These are phyloP conservation scores for Scedosporium apiospermum DNA, from an alignment of 2,329 filamentous ascomycete genomes.

Conservation along the genomic window DNA sequence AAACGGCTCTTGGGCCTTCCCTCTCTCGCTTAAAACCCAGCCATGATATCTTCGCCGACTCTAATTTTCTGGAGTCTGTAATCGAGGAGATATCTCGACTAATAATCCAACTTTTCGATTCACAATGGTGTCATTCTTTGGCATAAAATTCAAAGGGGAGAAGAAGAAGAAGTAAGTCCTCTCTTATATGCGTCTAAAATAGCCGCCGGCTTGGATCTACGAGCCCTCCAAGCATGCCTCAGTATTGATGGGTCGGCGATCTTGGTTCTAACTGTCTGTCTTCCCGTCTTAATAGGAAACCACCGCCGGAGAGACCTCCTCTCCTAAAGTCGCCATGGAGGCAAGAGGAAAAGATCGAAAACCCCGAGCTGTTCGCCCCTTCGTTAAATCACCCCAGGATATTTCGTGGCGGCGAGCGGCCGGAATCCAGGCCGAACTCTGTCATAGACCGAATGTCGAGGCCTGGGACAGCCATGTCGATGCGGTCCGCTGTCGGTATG, in stretches of 20 bases:
- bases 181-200: neutral
- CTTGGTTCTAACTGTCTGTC: too few species aligned
- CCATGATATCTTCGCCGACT: neutral
- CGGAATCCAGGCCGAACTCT: neutral
- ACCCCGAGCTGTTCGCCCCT: neutral
- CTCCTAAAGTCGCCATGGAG: neutral
- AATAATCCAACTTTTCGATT: neutral
- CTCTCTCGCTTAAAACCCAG: neutral
- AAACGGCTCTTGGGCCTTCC: neutral
- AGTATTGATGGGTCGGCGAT: too few species aligned
- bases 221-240: too few species aligned
- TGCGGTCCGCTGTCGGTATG: neutral
- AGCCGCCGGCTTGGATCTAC: neutral
- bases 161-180: slow-evolving; percentile 49
- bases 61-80: neutral
- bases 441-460: neutral
- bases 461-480: neutral
- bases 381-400: neutral
- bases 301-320: neutral
- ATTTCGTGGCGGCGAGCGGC: neutral
- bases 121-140: slow-evolving; percentile 50
- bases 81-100: neutral
- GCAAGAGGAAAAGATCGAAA: neutral
- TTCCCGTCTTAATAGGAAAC: neutral
- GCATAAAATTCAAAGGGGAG: slow-evolving; percentile 44